Conservation (phyloP, 2,329 filamentous ascomycete species). For the Rutstroemia sp. region DNA sequence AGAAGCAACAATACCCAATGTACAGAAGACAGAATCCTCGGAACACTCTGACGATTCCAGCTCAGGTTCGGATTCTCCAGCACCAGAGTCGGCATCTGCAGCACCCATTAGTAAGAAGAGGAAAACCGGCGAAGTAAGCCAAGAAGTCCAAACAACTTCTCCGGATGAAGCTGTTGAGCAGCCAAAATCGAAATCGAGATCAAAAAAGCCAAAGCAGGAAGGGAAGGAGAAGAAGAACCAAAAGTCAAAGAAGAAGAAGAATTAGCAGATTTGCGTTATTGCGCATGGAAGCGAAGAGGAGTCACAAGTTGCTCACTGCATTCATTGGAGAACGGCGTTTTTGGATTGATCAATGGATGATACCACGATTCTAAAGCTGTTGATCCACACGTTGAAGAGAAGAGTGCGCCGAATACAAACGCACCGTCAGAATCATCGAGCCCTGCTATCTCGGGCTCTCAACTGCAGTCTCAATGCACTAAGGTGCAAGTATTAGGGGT, state of each 20-base stretch:
- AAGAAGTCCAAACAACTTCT: background rate
- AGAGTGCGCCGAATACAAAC: no score
- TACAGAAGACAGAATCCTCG: conserved; percentile 6
- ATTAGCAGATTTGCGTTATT: background rate
- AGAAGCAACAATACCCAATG: conserved; percentile 5
- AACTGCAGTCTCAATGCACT: no score
- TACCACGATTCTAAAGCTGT: background rate
- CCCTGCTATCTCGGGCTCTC: no score
- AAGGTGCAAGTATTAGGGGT: no score
- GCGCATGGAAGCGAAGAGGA: background rate
- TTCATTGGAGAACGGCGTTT: conserved; percentile 4
- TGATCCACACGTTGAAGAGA: no score
- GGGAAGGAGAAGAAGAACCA: conserved; percentile 5
- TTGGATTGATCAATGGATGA: conserved; percentile 3
- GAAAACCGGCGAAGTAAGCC: conserved; percentile 22
- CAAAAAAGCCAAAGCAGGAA: background rate
- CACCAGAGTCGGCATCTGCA: background rate
- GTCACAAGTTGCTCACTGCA: background rate
- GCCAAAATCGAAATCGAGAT: background rate
- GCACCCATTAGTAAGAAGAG: conserved; percentile 25
- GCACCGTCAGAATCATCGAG: no score
- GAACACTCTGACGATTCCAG: conserved; percentile 17
- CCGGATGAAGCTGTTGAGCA: background rate
- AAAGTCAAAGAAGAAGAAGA: conserved; percentile 8
- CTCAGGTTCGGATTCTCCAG: conserved; percentile 12